Percentiles rank a stretch among this genome's conserved stretches.
Evolutionary conservation across 768 basidiomycete genomes (phyloP).

Genomic region (Mycena capillaripes): DNA sequence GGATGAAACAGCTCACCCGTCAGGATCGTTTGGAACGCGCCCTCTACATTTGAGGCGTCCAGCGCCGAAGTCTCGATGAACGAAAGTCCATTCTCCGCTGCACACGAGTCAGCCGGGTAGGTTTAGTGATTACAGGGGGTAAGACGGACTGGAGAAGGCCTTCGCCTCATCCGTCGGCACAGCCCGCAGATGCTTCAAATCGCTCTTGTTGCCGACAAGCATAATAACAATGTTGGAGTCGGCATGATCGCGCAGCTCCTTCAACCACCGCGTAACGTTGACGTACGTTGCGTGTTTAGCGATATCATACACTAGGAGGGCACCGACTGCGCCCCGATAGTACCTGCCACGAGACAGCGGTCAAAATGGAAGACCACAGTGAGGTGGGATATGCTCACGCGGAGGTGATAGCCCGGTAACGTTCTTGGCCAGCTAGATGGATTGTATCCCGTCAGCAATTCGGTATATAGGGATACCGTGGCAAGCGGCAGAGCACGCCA

Average conservation of each 20-base stretch:
- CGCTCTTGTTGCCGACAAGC: conserved; percentile 98
- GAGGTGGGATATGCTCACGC: conserved; percentile 68
- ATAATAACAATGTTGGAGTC: conserved; percentile 95
- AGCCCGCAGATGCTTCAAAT: conserved; percentile 97
- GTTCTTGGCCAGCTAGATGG: conserved; percentile 91
- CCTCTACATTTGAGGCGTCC: conserved; percentile 98
- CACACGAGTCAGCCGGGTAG: background rate
- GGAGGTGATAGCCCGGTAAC: conserved; percentile 97
- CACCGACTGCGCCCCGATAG: conserved; percentile 97
- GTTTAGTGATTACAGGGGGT: background rate
- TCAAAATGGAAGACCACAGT: conserved; percentile 12
- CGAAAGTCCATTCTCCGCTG: conserved; percentile 91
- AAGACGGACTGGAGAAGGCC: conserved; percentile 81
- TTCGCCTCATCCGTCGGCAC: conserved; percentile 99
- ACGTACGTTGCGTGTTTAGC: conserved; percentile 95
- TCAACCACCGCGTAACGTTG: conserved; percentile 96
- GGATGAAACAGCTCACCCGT: conserved; percentile 69
- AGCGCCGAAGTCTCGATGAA: conserved; percentile 99
- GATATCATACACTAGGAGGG: conserved; percentile 94
- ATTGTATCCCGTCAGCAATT: conserved; percentile 21
- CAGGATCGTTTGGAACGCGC: conserved; percentile 97
- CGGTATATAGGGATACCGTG: background rate
- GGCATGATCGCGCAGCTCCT: conserved; percentile 96
- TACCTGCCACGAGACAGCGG: conserved; percentile 66
- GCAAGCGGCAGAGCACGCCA: conserved; percentile 9